Conservation (phyloP, 2,329 filamentous ascomycete species). For the Elsinoe ampelina region DNA sequence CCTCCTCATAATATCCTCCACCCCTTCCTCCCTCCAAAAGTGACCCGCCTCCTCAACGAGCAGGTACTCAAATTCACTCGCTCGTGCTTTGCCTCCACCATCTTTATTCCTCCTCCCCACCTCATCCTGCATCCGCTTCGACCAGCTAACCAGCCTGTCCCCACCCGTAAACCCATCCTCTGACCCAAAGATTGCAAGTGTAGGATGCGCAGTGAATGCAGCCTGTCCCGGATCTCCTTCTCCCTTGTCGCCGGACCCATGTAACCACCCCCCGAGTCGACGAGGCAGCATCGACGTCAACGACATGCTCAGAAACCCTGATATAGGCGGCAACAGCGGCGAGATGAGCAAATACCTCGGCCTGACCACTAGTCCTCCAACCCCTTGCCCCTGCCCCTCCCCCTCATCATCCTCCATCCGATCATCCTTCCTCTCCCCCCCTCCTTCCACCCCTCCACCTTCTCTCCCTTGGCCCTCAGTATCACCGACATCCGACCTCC, state of each 20-base stretch:
- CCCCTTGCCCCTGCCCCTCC: not conserved
- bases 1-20: slow-evolving; percentile 21
- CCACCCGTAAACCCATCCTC: slow-evolving; percentile 63
- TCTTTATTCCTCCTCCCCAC: no score
- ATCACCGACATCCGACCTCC: not conserved
- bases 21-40: slow-evolving; percentile 39
- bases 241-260: slow-evolving; percentile 36
- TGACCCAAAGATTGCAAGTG: slow-evolving; percentile 65
- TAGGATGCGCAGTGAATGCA: slow-evolving; percentile 45
- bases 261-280: slow-evolving; percentile 18
- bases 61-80: slow-evolving; percentile 30
- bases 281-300: slow-evolving; percentile 19
- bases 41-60: slow-evolving; percentile 44
- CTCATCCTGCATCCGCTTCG: slow-evolving; percentile 37
- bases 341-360: slow-evolving; percentile 38
- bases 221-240: slow-evolving; percentile 29
- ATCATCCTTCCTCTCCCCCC: not conserved
- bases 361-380: slow-evolving; percentile 15
- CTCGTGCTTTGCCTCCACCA: slow-evolving; percentile 19
- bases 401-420: not conserved
- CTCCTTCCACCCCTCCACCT: slow-evolving; percentile 19
- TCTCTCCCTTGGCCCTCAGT: not conserved
- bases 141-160: slow-evolving; percentile 59
- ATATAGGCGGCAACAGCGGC: slow-evolving; percentile 37
- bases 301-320: slow-evolving; percentile 25